Base-by-base conservation (phyloP, 2,329 filamentous ascomycete species). In the Pseudogymnoascus sp. region DNA sequence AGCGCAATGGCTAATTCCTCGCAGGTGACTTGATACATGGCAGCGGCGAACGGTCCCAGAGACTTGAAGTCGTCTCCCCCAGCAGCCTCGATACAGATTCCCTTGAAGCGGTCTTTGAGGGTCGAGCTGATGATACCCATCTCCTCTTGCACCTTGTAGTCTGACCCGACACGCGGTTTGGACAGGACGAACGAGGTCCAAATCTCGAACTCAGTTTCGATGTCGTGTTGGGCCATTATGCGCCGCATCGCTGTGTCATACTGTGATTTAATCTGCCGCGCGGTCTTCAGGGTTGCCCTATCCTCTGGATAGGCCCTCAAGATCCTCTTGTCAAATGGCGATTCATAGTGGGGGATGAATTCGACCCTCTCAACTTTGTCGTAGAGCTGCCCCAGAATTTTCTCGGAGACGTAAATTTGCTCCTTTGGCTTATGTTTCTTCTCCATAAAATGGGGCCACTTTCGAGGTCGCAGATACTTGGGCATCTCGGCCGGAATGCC, bases 381-480 rank as follows among this genome's bases (percentile, higher is more conserved):
- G 69, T 93, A 99, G 0, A 99, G 83, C 66, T 85, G 79, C 0
- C 95, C 95, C 0, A 99, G 81, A 0, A 95, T 84, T 60, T 85
- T 90, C 0, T 64, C 71, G 0, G 93, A 97, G 1, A 72, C 73
- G 70, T 96, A 96, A 0, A 78, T 78, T 12, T 75, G 76, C 10
- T 76, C 70, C 24, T 75, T 72, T 1, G 76, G 70, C 37, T 78
- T 77, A 41, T 78, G 67, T 14, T 77, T 81, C 71, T 87, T 91
- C 72, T 92, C 89, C 87, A 96, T 93, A 72, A 93, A 98, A 73
- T 97, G 93, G 0, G 92, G 95, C 83, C 86, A 96, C 62, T 69
- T 77, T 5, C 70, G 78, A 0, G 89, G 86, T n/a, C 79, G 78
- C 3, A 95, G 77, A 0, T 81, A 77, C 62, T 40, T 78, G 76